Conservation (phyloP, 2,329 filamentous ascomycete species). For the Chaetomiaceae sp. region DNA sequence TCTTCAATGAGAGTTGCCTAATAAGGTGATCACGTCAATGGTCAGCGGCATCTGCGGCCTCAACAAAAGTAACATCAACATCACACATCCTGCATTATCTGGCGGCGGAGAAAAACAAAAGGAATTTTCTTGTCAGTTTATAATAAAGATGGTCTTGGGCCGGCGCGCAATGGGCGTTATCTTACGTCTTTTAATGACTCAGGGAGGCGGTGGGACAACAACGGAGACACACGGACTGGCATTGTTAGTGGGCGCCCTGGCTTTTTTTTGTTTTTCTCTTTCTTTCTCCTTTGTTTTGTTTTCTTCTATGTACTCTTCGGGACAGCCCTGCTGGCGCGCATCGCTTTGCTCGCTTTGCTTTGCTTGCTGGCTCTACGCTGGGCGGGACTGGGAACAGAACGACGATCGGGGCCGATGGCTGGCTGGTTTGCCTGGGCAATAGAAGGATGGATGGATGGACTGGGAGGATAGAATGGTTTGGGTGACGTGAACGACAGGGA, state of each 20-base stretch:
- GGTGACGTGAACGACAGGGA: no score
- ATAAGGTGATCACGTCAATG: not conserved
- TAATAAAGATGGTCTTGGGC: constrained; percentile 24
- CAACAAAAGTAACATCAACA: no score
- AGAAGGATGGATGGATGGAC: no score
- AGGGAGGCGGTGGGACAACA: constrained; percentile 3
- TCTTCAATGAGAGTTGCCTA: constrained; percentile 1
- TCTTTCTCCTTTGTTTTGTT: not conserved
- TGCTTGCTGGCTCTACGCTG: no score
- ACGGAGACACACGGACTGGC: constrained; percentile 9
- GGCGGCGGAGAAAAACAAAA: constrained; percentile 1
- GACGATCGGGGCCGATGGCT: no score
- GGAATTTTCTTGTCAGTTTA: constrained; percentile 2
- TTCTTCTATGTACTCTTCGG: no score
- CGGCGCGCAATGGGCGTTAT: constrained; percentile 9
- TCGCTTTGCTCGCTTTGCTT: no score
- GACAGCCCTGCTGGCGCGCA: no score
- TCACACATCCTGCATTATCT: constrained; percentile 12
- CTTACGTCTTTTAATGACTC: constrained; percentile 21
- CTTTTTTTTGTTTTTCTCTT: not conserved
- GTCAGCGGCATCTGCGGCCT: not conserved
- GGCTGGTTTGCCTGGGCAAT: no score
- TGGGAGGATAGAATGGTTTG: no score
- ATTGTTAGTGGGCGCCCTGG: constrained; percentile 13
- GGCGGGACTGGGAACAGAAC: no score